Conservation (phyloP, 257 asterid species). For the Nicotiana tabacum region DNA sequence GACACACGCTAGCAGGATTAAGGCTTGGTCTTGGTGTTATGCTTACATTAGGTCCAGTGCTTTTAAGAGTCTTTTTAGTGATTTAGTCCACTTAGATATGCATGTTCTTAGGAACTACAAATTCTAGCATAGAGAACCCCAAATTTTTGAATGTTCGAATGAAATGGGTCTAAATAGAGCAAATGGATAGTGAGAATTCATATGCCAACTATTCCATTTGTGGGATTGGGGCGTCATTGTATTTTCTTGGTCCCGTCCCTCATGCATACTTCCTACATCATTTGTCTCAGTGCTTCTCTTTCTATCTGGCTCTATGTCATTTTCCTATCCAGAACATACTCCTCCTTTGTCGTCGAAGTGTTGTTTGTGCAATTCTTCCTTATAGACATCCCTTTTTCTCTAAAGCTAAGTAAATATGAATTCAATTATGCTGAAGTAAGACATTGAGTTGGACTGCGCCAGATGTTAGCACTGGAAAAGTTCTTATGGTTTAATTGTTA, state of each 20-base stretch:
- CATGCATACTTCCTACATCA: neutral
- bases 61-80: neutral
- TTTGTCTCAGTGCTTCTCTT: neutral
- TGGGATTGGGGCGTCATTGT: neutral
- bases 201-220: neutral
- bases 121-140: neutral
- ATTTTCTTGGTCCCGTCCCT: neutral
- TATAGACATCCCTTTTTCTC: neutral
- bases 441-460: conserved; percentile 6
- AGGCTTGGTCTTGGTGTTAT: neutral
- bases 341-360: neutral
- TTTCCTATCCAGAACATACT: neutral
- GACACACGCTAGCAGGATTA: neutral
- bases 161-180: conserved; percentile 6
- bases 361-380: neutral
- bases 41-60: neutral
- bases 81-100: neutral
- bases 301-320: neutral
- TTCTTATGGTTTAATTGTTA: neutral
- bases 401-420: neutral
- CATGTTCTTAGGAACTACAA: neutral
- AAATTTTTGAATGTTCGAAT: neutral
- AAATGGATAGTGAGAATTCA: neutral
- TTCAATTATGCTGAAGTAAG: neutral
- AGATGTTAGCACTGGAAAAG: neutral